These are phyloP conservation scores for Alternaria solani DNA, from an alignment of 2,329 filamentous ascomycete genomes.

Conservation along the genomic window DNA sequence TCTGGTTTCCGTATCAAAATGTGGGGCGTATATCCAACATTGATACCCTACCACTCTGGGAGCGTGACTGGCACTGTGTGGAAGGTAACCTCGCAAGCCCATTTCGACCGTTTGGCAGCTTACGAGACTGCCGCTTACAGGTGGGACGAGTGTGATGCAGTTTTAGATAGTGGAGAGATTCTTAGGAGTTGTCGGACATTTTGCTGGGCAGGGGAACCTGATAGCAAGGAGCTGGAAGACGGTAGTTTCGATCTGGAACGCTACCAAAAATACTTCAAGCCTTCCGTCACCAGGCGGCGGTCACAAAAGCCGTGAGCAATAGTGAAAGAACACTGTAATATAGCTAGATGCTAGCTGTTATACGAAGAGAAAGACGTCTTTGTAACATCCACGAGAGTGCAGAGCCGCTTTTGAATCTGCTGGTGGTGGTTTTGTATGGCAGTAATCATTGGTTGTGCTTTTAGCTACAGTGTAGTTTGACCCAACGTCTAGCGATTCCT, in stretches of 20 bases:
- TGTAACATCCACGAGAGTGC: too few relatives aligned
- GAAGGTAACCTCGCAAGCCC: slow-evolving; percentile 18
- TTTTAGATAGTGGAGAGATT: slow-evolving; percentile 18
- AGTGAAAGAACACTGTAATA: too few relatives aligned
- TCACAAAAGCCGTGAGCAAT: background rate
- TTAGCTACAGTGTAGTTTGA: too few relatives aligned
- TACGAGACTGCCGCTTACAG: slow-evolving; percentile 35
- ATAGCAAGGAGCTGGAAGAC: slow-evolving; percentile 34
- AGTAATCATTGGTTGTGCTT: too few relatives aligned
- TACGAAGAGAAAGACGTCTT: too few relatives aligned
- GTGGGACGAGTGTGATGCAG: slow-evolving; percentile 24
- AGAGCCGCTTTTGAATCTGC: too few relatives aligned
- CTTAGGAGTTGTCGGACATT: slow-evolving; percentile 25
- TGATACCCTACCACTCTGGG: slow-evolving; percentile 11
- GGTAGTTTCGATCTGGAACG: slow-evolving; percentile 34
- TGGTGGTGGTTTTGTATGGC: too few relatives aligned
- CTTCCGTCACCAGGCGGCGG: slow-evolving; percentile 19
- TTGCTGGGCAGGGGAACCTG: slow-evolving; percentile 29
- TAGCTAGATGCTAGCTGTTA: too few relatives aligned
- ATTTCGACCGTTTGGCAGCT: slow-evolving; percentile 25
- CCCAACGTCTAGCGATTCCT: too few relatives aligned
- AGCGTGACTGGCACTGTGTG: slow-evolving; percentile 24
- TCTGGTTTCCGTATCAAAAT: slow-evolving; percentile 38
- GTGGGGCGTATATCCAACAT: slow-evolving; percentile 45
- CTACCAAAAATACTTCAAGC: slow-evolving; percentile 35